Conservation (phyloP, 2,329 filamentous ascomycete species). For the Claviceps arundinis region DNA sequence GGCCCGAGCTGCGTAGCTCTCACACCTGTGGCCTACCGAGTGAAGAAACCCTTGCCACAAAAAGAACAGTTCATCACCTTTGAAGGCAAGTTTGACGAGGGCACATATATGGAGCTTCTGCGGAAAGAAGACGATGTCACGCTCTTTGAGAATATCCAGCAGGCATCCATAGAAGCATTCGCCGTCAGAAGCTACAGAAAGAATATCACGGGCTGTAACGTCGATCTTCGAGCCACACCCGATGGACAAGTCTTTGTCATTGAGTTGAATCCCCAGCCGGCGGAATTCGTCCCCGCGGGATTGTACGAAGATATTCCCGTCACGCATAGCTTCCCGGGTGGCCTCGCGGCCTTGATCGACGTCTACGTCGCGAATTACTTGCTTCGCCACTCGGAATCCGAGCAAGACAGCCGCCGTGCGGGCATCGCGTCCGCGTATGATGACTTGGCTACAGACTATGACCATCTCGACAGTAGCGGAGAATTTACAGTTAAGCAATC, state of each 20-base stretch:
- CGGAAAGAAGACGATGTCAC: background rate
- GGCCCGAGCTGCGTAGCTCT: background rate
- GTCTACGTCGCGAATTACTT: background rate
- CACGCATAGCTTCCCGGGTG: background rate
- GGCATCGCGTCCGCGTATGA: background rate
- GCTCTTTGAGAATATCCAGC: background rate
- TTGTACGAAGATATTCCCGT: background rate
- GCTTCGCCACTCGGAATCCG: background rate
- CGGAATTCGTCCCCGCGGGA: background rate
- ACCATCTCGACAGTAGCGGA: background rate
- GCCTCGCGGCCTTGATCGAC: background rate
- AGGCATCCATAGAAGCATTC: background rate
- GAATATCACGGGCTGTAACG: background rate
- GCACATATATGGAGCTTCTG: background rate
- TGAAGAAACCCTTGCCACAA: background rate
- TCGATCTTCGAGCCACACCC: background rate
- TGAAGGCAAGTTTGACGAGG: background rate
- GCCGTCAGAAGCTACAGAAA: background rate
- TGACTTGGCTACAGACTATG: rapidly evolving
- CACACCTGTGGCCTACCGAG: background rate
- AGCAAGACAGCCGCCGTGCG: background rate
- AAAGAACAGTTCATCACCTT: slow-evolving; percentile 1
- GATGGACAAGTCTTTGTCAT: background rate
- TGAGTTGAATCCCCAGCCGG: background rate
- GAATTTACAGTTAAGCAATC: background rate